Conservation (phyloP, 1,284 basidiomycete species). For the Leccinum subatratum region DNA sequence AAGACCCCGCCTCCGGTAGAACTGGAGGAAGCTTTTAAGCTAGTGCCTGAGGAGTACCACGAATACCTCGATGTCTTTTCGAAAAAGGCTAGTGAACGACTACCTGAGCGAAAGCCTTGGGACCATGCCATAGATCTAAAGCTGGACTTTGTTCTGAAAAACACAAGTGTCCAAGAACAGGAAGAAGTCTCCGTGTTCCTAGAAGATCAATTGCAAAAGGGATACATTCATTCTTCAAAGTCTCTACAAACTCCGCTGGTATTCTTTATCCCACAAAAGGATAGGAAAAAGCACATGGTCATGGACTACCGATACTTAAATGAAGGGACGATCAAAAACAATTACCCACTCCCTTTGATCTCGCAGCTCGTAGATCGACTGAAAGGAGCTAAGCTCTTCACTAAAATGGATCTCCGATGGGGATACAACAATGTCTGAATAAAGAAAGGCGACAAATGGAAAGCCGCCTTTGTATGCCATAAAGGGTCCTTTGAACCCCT, state of each 20-base stretch:
- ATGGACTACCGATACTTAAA: neutral
- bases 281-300: neutral
- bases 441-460: no score
- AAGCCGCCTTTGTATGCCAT: no score
- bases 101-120: neutral
- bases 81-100: neutral
- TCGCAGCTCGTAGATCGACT: no score
- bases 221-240: neutral
- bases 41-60: neutral
- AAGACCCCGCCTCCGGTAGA: neutral
- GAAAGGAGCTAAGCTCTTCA: no score
- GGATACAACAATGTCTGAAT: no score
- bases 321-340: no score
- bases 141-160: neutral
- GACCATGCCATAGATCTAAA: neutral
- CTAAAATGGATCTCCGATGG: no score
- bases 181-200: neutral
- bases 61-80: neutral
- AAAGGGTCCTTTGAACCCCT: accelerated
- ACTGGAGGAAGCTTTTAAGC: neutral
- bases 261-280: neutral
- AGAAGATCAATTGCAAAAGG: neutral
- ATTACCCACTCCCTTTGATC: no score
- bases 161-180: neutral
- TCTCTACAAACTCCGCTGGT: neutral